Evolutionary conservation across 176 grass and related monocot genomes (phyloP).

Genomic region (Themeda triandra): DNA sequence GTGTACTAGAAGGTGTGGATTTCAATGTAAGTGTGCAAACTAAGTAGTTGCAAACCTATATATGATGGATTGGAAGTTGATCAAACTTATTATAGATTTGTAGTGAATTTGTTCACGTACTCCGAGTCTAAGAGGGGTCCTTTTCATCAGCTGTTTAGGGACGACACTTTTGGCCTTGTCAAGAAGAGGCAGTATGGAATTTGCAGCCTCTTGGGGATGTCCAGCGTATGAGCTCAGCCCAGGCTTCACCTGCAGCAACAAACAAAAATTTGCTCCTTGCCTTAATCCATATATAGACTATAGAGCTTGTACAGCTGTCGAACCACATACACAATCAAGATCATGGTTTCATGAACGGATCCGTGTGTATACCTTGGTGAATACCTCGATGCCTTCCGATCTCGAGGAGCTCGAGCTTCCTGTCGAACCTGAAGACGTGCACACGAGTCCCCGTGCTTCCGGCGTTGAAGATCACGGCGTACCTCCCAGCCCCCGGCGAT

Average conservation of each 20-base stretch:
- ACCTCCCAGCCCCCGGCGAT: neutral
- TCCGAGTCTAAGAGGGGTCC: conserved; percentile 50
- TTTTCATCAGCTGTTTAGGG: conserved; percentile 4
- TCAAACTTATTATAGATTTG: neutral
- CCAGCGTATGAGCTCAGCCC: neutral
- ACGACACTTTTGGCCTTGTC: conserved; percentile 35
- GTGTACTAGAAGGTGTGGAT: too few relatives aligned
- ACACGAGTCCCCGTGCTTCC: neutral
- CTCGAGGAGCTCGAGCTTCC: neutral
- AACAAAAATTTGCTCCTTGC: too few relatives aligned
- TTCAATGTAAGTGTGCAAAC: neutral
- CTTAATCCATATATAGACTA: too few relatives aligned
- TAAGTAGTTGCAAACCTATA: too few relatives aligned
- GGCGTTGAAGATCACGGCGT: neutral
- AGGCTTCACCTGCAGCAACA: too few relatives aligned
- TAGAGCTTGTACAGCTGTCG: too few relatives aligned
- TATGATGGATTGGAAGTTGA: neutral
- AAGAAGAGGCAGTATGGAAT: conserved; percentile 36
- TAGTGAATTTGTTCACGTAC: conserved; percentile 7
- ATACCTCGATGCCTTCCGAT: neutral
- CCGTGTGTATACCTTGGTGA: neutral
- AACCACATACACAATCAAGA: too few relatives aligned
- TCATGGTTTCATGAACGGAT: too few relatives aligned
- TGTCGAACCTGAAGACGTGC: conserved; percentile 7
- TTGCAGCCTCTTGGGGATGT: conserved; percentile 30